A percentile compares a stretch with the other conserved stretches of the same genome.
Conservation (phyloP, 2,329 filamentous ascomycete genomes). For the Ophiostoma pallidulum region DNA sequence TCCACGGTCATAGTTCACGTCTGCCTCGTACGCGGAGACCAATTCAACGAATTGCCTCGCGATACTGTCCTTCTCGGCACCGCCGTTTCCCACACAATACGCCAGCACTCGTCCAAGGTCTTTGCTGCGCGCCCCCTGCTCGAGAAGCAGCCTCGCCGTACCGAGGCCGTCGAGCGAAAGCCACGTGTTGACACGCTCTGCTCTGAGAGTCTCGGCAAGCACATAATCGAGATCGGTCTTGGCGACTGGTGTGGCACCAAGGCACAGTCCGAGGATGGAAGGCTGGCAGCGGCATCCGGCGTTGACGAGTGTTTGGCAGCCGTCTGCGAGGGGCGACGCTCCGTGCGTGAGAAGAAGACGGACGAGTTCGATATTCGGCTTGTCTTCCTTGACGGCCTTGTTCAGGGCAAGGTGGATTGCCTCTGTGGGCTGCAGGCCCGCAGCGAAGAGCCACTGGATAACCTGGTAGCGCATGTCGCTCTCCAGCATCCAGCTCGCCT, state of each 20-base stretch:
- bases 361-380: slow-evolving; percentile 38
- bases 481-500: slow-evolving; percentile 43
- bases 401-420: slow-evolving; percentile 42
- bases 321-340: slow-evolving; percentile 42
- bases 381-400: slow-evolving; percentile 41
- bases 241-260: slow-evolving; percentile 27
- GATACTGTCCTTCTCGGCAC: slow-evolving; percentile 28
- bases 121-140: slow-evolving; percentile 38
- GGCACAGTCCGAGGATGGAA: slow-evolving; percentile 32
- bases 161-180: slow-evolving; percentile 37
- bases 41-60: slow-evolving; percentile 38
- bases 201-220: slow-evolving; percentile 36
- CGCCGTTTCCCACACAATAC: slow-evolving; percentile 35
- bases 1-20: slow-evolving; percentile 42
- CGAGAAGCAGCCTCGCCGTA: slow-evolving; percentile 38
- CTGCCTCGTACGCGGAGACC: slow-evolving; percentile 31
- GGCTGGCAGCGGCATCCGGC: slow-evolving; percentile 32
- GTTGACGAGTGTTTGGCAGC: slow-evolving; percentile 43
- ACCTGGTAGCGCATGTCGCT: slow-evolving; percentile 39
- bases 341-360: slow-evolving; percentile 40
- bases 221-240: slow-evolving; percentile 34
- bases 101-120: slow-evolving; percentile 37
- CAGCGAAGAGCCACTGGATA: slow-evolving; percentile 41
- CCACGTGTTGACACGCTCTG: slow-evolving; percentile 34
- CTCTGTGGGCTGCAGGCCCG: slow-evolving; percentile 38